Percentiles rank a stretch among this genome's conserved stretches.
phyloP scores from a whole-genome alignment of 116 monocot genomes.

The Papilionanthe hybrid region DNA sequence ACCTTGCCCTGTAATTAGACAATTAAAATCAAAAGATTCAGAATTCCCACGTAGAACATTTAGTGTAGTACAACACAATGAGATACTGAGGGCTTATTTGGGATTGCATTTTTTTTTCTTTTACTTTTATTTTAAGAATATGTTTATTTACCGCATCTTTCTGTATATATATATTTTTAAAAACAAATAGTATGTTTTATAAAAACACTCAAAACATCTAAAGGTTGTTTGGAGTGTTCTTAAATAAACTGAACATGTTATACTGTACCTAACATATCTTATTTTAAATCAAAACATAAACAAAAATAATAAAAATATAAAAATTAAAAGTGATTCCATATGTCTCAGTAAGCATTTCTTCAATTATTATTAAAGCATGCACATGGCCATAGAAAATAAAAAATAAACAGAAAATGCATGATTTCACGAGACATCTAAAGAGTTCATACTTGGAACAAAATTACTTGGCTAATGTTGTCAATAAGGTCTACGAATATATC shows the following conservation, averaged over 20 bases:
- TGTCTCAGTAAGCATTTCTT: not conserved
- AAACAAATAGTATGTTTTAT: too few species aligned
- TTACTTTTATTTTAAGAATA: too few species aligned
- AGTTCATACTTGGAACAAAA: not conserved
- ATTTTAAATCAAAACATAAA: too few species aligned
- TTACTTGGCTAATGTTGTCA: not conserved
- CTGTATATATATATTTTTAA: too few species aligned
- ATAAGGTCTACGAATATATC: not conserved
- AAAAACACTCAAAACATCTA: too few species aligned
- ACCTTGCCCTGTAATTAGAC: constrained; percentile 42
- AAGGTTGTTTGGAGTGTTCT: too few species aligned
- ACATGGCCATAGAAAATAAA: not conserved
- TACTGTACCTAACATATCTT: too few species aligned
- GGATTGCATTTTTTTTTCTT: too few species aligned
- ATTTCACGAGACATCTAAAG: not conserved
- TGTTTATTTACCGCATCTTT: too few species aligned
- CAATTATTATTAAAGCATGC: not conserved
- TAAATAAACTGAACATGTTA: too few species aligned
- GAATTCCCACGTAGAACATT: not conserved
- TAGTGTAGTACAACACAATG: not conserved
- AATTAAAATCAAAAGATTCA: not conserved
- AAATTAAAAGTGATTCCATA: too few species aligned
- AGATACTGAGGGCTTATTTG: not conserved
- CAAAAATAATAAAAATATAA: too few species aligned
- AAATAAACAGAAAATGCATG: not conserved